Evolutionary conservation across 179 eudicot species (phyloP).

Genomic region (Nepenthes alata): DNA sequence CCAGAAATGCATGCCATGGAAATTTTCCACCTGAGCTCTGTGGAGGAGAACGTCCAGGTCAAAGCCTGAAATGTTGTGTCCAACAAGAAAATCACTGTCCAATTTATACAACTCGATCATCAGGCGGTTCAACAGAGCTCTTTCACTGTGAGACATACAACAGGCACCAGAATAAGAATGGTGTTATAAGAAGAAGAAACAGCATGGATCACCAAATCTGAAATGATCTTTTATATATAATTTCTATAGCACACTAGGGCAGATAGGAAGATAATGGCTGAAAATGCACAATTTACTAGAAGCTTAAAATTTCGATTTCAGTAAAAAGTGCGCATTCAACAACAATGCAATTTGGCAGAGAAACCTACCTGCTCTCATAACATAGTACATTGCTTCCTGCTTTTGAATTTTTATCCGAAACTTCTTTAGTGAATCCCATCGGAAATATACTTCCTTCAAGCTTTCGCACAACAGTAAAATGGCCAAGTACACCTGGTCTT

Average conservation of each 20-base stretch:
- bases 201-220: background rate
- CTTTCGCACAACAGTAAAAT: slow-evolving; percentile 73
- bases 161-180: background rate
- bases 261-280: no score
- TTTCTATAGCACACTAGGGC: no score
- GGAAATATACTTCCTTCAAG: slow-evolving; percentile 85
- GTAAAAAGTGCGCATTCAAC: background rate
- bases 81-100: slow-evolving; percentile 90
- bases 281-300: background rate
- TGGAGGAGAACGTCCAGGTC: slow-evolving; percentile 90
- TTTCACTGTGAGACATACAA: slow-evolving; percentile 49
- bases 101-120: slow-evolving; percentile 77
- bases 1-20: background rate
- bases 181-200: slow-evolving; percentile 3
- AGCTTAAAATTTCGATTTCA: background rate
- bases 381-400: slow-evolving; percentile 48
- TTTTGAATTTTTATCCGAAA: slow-evolving; percentile 48
- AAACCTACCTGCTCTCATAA: slow-evolving; percentile 65
- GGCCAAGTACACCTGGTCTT: slow-evolving; percentile 62
- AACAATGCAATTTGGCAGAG: background rate
- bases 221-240: background rate
- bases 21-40: slow-evolving; percentile 64
- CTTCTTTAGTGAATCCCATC: slow-evolving; percentile 64
- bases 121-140: slow-evolving; percentile 73
- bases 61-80: slow-evolving; percentile 97